These are phyloP conservation scores for Hymenoscyphus infarciens DNA, from an alignment of 2,329 filamentous ascomycete species.

Conservation along the genomic window DNA sequence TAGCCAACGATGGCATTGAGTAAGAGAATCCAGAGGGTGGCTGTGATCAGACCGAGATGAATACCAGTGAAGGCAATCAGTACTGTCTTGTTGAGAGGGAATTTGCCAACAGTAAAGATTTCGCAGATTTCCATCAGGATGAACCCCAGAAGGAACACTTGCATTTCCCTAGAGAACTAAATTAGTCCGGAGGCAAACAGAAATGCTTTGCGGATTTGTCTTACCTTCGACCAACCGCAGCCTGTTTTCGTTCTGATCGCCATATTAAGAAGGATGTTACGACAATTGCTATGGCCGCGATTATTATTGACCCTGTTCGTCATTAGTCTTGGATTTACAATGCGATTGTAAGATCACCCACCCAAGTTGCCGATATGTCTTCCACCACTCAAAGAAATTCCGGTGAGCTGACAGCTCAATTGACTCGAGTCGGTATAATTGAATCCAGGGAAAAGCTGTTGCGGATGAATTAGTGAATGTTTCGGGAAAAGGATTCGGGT, in stretches of 20 bases:
- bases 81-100: slow-evolving; percentile 68
- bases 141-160: slow-evolving; percentile 84
- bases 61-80: slow-evolving; percentile 82
- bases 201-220: slow-evolving; percentile 8
- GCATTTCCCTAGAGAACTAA: slow-evolving; percentile 72
- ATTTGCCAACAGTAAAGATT: slow-evolving; percentile 90
- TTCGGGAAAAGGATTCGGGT: background rate
- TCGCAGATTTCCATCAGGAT: slow-evolving; percentile 89
- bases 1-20: slow-evolving; percentile 91
- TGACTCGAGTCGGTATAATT: slow-evolving; percentile 29
- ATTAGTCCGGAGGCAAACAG: slow-evolving; percentile 2
- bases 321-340: slow-evolving; percentile 31
- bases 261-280: slow-evolving; percentile 65
- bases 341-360: slow-evolving; percentile 40
- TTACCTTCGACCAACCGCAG: slow-evolving; percentile 88
- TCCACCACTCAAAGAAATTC: slow-evolving; percentile 66
- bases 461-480: slow-evolving; percentile 5
- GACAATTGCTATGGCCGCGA: slow-evolving; percentile 74
- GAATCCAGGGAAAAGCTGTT: slow-evolving; percentile 58
- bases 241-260: slow-evolving; percentile 83
- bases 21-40: slow-evolving; percentile 86
- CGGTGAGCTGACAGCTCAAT: slow-evolving; percentile 69
- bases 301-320: slow-evolving; percentile 73
- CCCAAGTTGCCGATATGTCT: slow-evolving; percentile 78
- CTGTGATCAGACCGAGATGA: slow-evolving; percentile 84